Percentiles rank a stretch among this genome's conserved stretches.
Evolutionary conservation across 306 rosid genomes (phyloP).

Genomic region (Vigna hirtella): DNA sequence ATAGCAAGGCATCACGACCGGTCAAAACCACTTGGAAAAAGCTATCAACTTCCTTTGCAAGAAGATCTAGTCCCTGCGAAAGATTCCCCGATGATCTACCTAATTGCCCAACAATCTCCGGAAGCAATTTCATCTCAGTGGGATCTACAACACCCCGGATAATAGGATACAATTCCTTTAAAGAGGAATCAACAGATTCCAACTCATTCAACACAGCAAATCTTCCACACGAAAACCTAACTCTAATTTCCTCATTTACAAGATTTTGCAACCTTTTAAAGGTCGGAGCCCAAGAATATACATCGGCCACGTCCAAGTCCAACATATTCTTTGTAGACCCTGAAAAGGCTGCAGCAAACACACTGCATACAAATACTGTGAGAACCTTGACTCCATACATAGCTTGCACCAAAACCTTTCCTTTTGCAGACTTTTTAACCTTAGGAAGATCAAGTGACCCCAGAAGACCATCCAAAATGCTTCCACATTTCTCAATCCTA

Average conservation of each 20-base stretch:
- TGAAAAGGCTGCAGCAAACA: constrained; percentile 71
- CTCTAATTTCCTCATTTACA: constrained; percentile 69
- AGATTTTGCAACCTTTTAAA: constrained; percentile 64
- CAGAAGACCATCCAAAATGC: constrained; percentile 66
- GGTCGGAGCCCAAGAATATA: constrained; percentile 75
- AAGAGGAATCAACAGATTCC: constrained; percentile 68
- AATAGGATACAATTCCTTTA: constrained; percentile 67
- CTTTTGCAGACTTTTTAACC: constrained; percentile 84
- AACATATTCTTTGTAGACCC: constrained; percentile 65
- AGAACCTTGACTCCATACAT: constrained; percentile 82
- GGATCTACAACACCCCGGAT: constrained; percentile 59
- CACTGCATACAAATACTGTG: constrained; percentile 75
- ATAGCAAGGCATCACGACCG: constrained; percentile 84
- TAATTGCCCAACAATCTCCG: constrained; percentile 54
- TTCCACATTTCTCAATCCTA: constrained; percentile 66
- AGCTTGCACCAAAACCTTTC: constrained; percentile 86
- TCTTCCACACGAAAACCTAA: constrained; percentile 54
- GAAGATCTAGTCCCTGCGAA: constrained; percentile 80
- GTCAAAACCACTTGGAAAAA: constrained; percentile 75
- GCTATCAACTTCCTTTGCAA: constrained; percentile 78
- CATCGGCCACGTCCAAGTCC: constrained; percentile 56
- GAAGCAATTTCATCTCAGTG: constrained; percentile 43
- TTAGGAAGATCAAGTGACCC: constrained; percentile 77
- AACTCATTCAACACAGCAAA: constrained; percentile 65
- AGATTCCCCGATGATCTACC: constrained; percentile 57